Percentiles rank a stretch among this genome's conserved stretches.
phyloP scores from a whole-genome alignment of 768 basidiomycete species.

The Collybia nuda region DNA sequence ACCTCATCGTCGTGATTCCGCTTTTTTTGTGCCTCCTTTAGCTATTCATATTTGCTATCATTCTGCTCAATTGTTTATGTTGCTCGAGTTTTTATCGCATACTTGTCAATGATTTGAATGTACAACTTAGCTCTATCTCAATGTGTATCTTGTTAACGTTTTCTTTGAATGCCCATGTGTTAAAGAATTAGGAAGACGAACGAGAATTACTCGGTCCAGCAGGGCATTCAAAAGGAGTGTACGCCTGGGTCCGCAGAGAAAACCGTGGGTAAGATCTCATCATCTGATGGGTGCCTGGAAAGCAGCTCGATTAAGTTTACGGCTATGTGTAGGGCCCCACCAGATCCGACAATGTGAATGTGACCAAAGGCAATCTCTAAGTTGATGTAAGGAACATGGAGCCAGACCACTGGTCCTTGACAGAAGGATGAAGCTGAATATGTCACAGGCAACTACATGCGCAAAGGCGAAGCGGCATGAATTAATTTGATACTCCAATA shows the following conservation, averaged over 20 bases:
- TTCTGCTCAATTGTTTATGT: slow-evolving; percentile 1
- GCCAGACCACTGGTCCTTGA: too few species aligned
- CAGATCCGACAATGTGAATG: slow-evolving; percentile 4
- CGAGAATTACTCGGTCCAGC: too few species aligned
- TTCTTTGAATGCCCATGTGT: background rate
- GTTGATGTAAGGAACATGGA: too few species aligned
- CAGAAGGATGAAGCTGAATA: too few species aligned
- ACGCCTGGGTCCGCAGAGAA: too few species aligned
- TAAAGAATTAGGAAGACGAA: background rate
- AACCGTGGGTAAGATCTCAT: slow-evolving; percentile 1
- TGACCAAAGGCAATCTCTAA: slow-evolving; percentile 7
- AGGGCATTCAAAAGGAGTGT: too few species aligned
- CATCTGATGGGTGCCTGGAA: slow-evolving; percentile 5
- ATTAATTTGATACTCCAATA: slow-evolving; percentile 32
- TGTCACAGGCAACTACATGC: too few species aligned
- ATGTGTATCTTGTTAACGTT: slow-evolving; percentile 6
- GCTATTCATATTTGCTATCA: slow-evolving; percentile 1
- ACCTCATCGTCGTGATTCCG: background rate
- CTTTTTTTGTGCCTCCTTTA: background rate
- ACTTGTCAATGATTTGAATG: slow-evolving; percentile 1
- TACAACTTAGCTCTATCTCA: background rate
- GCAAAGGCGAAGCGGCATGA: too few species aligned
- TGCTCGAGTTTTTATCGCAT: background rate
- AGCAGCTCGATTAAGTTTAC: slow-evolving; percentile 1
- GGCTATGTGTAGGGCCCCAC: background rate